Evolutionary conservation across 306 rosid species (phyloP).

Genomic region (Hippophae gyantsensis): DNA sequence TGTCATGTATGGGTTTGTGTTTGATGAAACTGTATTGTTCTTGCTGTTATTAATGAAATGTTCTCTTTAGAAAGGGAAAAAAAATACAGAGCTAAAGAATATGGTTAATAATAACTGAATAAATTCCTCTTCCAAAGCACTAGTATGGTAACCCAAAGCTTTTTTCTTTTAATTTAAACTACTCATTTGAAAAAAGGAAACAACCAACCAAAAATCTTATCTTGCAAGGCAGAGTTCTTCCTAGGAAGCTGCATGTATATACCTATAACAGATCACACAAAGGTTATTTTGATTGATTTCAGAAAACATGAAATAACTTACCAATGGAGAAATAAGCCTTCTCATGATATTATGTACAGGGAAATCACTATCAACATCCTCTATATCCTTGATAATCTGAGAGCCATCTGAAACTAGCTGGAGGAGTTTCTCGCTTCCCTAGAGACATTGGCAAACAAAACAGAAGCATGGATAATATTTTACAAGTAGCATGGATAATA

Average conservation of each 20-base stretch:
- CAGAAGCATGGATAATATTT: slow-evolving; percentile 7
- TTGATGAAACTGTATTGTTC: no score
- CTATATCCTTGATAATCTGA: slow-evolving; percentile 17
- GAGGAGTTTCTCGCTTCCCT: slow-evolving; percentile 91
- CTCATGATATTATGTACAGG: slow-evolving; percentile 18
- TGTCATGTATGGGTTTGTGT: no score
- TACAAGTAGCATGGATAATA: slow-evolving; percentile 7
- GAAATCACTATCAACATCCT: slow-evolving; percentile 21
- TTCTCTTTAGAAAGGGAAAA: no score
- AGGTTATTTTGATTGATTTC: background rate
- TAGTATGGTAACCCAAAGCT: no score
- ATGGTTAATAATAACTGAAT: no score
- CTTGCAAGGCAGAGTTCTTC: background rate
- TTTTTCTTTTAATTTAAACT: no score
- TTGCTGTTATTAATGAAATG: no score
- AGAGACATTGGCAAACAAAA: slow-evolving; percentile 17
- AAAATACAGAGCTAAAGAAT: no score
- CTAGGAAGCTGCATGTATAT: background rate
- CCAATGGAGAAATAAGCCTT: slow-evolving; percentile 29
- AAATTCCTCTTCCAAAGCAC: no score
- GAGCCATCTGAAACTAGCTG: slow-evolving; percentile 52
- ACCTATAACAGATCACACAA: background rate
- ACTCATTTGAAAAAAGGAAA: no score
- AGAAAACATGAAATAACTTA: slow-evolving; percentile 27
- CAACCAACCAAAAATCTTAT: background rate